Percentiles rank a stretch among this genome's conserved stretches.
phyloP scores from a whole-genome alignment of 345 rosid genomes.

The Populus alba region DNA sequence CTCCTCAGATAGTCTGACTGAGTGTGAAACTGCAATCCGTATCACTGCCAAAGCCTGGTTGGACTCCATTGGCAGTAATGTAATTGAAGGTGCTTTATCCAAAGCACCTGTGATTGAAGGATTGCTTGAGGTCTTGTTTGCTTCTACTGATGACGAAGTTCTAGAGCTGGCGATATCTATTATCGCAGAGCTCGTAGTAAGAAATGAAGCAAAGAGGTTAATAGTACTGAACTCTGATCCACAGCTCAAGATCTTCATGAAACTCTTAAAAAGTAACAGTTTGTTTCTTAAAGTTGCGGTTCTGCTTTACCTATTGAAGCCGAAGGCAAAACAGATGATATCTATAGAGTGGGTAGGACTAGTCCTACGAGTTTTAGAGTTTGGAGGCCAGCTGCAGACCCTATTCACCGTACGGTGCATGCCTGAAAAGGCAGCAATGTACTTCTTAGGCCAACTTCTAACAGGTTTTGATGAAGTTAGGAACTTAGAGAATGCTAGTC shows the following conservation, averaged over 20 bases:
- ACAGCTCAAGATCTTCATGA: conserved; percentile 51
- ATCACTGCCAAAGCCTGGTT: conserved; percentile 47
- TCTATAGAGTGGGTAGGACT: conserved; percentile 57
- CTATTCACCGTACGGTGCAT: conserved; percentile 47
- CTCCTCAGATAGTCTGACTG: conserved; percentile 36
- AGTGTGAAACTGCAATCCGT: conserved; percentile 50
- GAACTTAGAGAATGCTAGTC: conserved; percentile 56
- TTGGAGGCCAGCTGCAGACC: conserved; percentile 56
- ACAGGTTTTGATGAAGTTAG: conserved; percentile 57
- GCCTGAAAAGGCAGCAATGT: conserved; percentile 55
- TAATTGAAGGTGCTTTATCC: conserved; percentile 33
- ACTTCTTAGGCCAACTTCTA: conserved; percentile 54
- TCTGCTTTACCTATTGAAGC: conserved; percentile 53
- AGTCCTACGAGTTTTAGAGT: conserved; percentile 56
- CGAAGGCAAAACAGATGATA: conserved; percentile 63
- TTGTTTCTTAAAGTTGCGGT: conserved; percentile 59
- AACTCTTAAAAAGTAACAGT: conserved; percentile 48
- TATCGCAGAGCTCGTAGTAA: conserved; percentile 42
- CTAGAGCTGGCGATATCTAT: conserved; percentile 51
- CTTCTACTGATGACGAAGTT: conserved; percentile 52
- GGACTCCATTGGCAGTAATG: conserved; percentile 37
- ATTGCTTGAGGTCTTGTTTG: conserved; percentile 49
- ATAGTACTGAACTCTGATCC: conserved; percentile 48
- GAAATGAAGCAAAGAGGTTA: conserved; percentile 32
- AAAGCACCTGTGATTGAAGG: conserved; percentile 45